These are phyloP conservation scores for Bertia moriformis DNA, from an alignment of 2,329 filamentous ascomycete genomes.

Conservation along the genomic window DNA sequence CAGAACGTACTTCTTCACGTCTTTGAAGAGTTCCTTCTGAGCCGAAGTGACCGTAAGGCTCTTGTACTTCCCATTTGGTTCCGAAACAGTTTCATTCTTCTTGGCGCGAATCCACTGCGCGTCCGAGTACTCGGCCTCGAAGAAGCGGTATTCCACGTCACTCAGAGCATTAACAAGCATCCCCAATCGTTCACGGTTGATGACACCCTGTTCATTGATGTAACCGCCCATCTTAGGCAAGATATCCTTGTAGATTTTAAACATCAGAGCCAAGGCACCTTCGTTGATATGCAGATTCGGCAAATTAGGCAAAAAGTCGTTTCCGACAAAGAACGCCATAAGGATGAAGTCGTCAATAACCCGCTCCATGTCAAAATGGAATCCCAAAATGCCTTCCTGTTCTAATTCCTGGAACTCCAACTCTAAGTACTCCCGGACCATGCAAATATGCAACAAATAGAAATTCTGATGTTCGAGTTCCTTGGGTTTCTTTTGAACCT, in stretches of 20 bases:
- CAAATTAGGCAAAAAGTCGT: conserved; percentile 95
- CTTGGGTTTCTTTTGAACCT: conserved; percentile 73
- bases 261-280: conserved; percentile 92
- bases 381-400: conserved; percentile 53
- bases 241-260: conserved; percentile 84
- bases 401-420: conserved; percentile 91
- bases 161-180: conserved; percentile 70
- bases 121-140: conserved; percentile 79
- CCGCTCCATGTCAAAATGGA: conserved; percentile 83
- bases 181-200: conserved; percentile 70
- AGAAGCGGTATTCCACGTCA: conserved; percentile 81
- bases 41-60: conserved; percentile 60
- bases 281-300: conserved; percentile 97
- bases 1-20: conserved; percentile 69
- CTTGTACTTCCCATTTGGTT: conserved; percentile 32
- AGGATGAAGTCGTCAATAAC: conserved; percentile 99
- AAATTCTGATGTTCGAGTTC: conserved; percentile 98
- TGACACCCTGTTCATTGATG: conserved; percentile 87
- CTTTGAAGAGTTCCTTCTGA: conserved; percentile 71
- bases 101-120: conserved; percentile 87
- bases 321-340: conserved; percentile 98
- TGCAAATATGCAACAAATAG: conserved; percentile 90
- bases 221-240: conserved; percentile 81
- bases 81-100: conserved; percentile 38
- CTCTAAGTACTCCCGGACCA: conserved; percentile 92